A percentile compares a stretch with the other conserved stretches of the same genome.
phyloP scores from a whole-genome alignment of 345 rosid species.

The Lepidium sativum region DNA sequence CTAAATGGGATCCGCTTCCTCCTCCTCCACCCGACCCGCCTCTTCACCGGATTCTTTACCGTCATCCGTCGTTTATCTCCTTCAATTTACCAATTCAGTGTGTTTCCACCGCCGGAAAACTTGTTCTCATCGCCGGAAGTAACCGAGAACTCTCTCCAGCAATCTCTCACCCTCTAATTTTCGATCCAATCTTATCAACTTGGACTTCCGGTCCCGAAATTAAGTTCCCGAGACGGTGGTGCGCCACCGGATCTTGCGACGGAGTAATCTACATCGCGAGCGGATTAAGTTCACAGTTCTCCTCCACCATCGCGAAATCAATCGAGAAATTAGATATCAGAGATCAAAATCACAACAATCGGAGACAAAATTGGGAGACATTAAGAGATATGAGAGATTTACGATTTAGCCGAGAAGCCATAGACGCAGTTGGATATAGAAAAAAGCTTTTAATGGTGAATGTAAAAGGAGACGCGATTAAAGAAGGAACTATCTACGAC shows the following conservation, averaged over 20 bases:
- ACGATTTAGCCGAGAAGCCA: slow-evolving; percentile 48
- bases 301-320: slow-evolving; percentile 33
- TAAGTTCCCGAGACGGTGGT: slow-evolving; percentile 39
- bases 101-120: slow-evolving; percentile 31
- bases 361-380: slow-evolving; percentile 31
- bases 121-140: slow-evolving; percentile 38
- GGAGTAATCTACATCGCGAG: slow-evolving; percentile 41
- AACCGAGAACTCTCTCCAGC: slow-evolving; percentile 34
- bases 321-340: slow-evolving; percentile 35
- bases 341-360: not conserved
- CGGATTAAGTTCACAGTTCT: slow-evolving; percentile 32
- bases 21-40: slow-evolving; percentile 27
- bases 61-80: slow-evolving; percentile 42
- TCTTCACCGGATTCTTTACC: slow-evolving; percentile 33
- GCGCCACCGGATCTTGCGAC: slow-evolving; percentile 32
- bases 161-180: slow-evolving; percentile 38
- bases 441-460: slow-evolving; percentile 46
- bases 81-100: slow-evolving; percentile 40
- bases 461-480: slow-evolving; percentile 39
- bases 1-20: slow-evolving; percentile 37
- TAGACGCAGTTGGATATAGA: slow-evolving; percentile 30
- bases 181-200: slow-evolving; percentile 23
- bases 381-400: slow-evolving; percentile 32
- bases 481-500: slow-evolving; percentile 43
- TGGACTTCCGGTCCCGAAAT: slow-evolving; percentile 40